phyloP scores from a whole-genome alignment of 2,329 filamentous ascomycete species.

The Aspergillus carbonarius region DNA sequence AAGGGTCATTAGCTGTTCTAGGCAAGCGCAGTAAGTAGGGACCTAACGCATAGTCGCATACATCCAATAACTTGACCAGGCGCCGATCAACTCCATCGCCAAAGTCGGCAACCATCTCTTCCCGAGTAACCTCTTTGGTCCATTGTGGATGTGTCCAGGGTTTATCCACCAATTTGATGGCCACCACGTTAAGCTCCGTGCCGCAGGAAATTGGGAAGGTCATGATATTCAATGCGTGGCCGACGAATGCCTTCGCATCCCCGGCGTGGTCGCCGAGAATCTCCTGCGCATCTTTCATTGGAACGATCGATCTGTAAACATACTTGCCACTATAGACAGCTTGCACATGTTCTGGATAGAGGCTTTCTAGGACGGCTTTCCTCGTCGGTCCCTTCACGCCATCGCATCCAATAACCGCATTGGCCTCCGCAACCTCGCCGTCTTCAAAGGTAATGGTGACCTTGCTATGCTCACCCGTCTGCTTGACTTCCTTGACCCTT shows the following conservation, averaged over 20 bases:
- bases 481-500: slow-evolving; percentile 21
- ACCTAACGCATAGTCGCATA: no score
- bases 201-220: neutral
- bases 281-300: neutral
- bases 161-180: neutral
- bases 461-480: slow-evolving; percentile 5
- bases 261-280: neutral
- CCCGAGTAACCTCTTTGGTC: neutral
- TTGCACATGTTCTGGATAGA: neutral
- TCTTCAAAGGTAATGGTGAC: neutral
- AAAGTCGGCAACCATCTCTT: neutral
- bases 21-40: neutral
- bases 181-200: neutral
- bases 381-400: neutral
- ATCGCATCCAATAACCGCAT: slow-evolving; percentile 1
- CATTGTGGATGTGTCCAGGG: neutral
- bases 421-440: neutral
- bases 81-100: neutral
- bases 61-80: neutral
- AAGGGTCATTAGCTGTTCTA: neutral
- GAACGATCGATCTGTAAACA: slow-evolving; percentile 1
- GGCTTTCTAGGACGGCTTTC: neutral
- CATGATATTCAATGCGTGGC: neutral
- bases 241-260: neutral
- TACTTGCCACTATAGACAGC: neutral